Percentiles rank a stretch among this genome's conserved stretches.
phyloP scores from a whole-genome alignment of 139 green algal genomes.

The Ettlia oleoabundans region DNA sequence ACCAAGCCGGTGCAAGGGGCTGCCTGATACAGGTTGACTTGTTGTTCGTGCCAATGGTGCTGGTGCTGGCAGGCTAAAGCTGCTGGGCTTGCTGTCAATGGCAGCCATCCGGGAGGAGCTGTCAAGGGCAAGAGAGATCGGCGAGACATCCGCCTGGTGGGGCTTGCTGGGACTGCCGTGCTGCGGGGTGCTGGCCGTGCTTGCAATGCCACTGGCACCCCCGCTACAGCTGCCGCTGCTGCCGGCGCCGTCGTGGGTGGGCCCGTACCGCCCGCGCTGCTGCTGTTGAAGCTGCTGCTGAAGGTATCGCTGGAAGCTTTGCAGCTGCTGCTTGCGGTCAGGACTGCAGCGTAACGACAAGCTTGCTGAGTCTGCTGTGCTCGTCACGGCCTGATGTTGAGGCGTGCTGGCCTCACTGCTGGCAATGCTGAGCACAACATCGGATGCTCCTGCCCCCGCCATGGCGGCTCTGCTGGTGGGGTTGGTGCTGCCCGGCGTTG shows the following conservation, averaged over 20 bases:
- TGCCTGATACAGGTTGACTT: no score
- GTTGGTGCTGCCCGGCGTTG: not conserved
- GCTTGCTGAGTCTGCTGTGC: no score
- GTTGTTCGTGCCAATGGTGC: no score
- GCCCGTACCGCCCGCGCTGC: not conserved
- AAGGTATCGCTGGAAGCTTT: not conserved
- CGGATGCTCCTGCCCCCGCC: no score
- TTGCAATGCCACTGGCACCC: not conserved
- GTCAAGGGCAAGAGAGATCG: not conserved
- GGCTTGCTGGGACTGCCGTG: not conserved
- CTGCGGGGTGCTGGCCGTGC: not conserved
- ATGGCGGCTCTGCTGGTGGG: no score
- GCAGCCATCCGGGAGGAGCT: no score
- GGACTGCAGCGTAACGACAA: not conserved
- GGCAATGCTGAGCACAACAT: not conserved
- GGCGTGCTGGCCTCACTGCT: constrained; percentile 25
- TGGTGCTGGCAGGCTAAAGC: no score
- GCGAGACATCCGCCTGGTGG: not conserved
- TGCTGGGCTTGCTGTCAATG: no score
- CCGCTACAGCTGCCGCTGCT: not conserved
- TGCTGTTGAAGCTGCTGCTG: not conserved
- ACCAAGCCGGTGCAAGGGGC: no score
- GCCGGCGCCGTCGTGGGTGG: not conserved
- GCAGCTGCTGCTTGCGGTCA: not conserved
- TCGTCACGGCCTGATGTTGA: no score